These are phyloP conservation scores for Elaeagnus macrophylla DNA, from an alignment of 306 rosid genomes.

Conservation along the genomic window DNA sequence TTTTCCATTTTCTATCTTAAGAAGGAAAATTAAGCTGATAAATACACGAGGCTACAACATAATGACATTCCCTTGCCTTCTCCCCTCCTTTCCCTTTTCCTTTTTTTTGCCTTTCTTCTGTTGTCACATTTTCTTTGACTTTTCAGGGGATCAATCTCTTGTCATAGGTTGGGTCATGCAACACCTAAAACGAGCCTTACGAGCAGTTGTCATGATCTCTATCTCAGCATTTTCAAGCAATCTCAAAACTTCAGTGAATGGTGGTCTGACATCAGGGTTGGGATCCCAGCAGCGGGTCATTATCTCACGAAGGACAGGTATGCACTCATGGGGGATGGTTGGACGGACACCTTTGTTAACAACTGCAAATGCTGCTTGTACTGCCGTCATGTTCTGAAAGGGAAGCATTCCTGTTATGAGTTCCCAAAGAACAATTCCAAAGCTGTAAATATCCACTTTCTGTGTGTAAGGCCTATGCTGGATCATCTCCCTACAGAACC, in stretches of 20 bases:
- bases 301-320: slow-evolving; percentile 77
- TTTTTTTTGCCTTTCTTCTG: no score
- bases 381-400: slow-evolving; percentile 97
- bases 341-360: slow-evolving; percentile 90
- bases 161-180: slow-evolving; percentile 93
- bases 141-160: slow-evolving; percentile 75
- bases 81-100: no score
- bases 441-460: slow-evolving; percentile 92
- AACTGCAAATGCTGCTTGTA: slow-evolving; percentile 98
- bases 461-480: slow-evolving; percentile 98
- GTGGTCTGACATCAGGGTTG: slow-evolving; percentile 90
- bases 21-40: no score
- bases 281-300: slow-evolving; percentile 99
- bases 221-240: slow-evolving; percentile 92
- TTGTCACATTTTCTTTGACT: no score
- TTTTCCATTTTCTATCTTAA: no score
- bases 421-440: slow-evolving; percentile 97
- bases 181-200: slow-evolving; percentile 96
- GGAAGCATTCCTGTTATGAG: slow-evolving; percentile 97
- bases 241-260: slow-evolving; percentile 65
- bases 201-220: slow-evolving; percentile 83
- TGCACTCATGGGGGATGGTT: slow-evolving; percentile 66
- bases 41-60: no score
- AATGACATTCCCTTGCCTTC: no score
- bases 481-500: slow-evolving; percentile 83